Evolutionary conservation across 805 yeast species (phyloP).

Genomic region (Cyberlindnera mycetangii): DNA sequence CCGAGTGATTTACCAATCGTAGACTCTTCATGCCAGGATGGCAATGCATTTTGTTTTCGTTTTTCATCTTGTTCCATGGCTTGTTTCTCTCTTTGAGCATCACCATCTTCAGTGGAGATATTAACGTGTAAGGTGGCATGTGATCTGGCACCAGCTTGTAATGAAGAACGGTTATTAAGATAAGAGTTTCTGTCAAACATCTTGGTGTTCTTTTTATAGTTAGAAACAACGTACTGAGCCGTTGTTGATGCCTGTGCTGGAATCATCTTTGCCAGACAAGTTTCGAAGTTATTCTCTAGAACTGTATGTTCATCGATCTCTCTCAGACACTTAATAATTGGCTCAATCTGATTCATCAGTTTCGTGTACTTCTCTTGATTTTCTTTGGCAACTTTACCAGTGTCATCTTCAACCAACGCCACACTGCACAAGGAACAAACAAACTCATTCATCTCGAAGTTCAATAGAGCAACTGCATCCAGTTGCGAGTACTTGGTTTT

Average conservation of each 20-base stretch:
- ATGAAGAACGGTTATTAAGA: conserved; percentile 39
- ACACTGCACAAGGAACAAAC: conserved; percentile 82
- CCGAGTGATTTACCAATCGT: conserved; percentile 79
- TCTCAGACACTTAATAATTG: conserved; percentile 78
- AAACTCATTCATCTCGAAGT: conserved; percentile 78
- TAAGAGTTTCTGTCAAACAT: conserved; percentile 40
- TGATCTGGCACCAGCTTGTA: conserved; percentile 55
- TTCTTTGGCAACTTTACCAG: conserved; percentile 74
- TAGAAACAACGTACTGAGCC: conserved; percentile 67
- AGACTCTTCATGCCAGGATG: conserved; percentile 92
- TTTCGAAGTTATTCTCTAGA: conserved; percentile 88
- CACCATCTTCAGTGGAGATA: conserved; percentile 82
- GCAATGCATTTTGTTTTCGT: conserved; percentile 89
- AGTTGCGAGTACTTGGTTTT: conserved; percentile 75
- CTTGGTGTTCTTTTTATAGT: conserved; percentile 38
- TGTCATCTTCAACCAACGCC: conserved; percentile 80
- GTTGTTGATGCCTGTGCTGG: conserved; percentile 75
- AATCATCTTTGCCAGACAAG: conserved; percentile 73
- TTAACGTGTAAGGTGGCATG: conserved; percentile 89
- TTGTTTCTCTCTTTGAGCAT: conserved; percentile 59
- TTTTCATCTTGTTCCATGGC: conserved; percentile 65
- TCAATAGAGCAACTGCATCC: conserved; percentile 80
- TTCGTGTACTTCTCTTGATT: conserved; percentile 79
- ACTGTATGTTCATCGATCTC: conserved; percentile 75
- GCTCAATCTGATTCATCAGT: conserved; percentile 86